Evolutionary conservation across 768 basidiomycete genomes (phyloP).

Genomic region (Nevesoporus exiguus): DNA sequence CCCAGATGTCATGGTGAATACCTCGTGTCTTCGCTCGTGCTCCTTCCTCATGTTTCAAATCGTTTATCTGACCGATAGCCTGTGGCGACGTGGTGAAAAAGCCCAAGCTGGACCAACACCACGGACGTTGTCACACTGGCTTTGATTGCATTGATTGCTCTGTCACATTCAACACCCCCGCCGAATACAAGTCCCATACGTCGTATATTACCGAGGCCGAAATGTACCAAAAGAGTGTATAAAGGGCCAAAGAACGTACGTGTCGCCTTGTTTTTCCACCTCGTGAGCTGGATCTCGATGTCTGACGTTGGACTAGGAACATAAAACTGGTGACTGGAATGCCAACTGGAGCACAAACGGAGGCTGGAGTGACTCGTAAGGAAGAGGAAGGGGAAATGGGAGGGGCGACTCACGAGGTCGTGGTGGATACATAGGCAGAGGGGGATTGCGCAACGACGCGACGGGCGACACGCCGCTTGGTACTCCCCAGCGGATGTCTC

Average conservation of each 20-base stretch:
- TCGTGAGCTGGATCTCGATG: not conserved
- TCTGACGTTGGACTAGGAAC: conserved; percentile 5
- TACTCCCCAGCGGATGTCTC: conserved; percentile 50
- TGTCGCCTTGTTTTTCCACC: not conserved
- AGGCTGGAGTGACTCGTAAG: conserved; percentile 8
- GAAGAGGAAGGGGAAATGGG: conserved; percentile 35
- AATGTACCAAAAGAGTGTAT: conserved; percentile 86
- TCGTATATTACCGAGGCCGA: conserved; percentile 88
- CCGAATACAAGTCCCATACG: conserved; percentile 79
- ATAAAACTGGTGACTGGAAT: conserved; percentile 2
- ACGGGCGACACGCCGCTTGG: conserved; percentile 73
- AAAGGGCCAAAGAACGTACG: conserved; percentile 63
- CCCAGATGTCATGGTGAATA: conserved; percentile 67
- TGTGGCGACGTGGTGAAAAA: conserved; percentile 91
- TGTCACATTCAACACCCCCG: conserved; percentile 72
- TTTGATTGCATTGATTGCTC: conserved; percentile 89
- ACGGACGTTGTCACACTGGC: conserved; percentile 52
- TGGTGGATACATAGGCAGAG: conserved; percentile 27
- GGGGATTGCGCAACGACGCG: conserved; percentile 19
- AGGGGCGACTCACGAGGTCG: conserved; percentile 29
- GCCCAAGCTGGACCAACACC: conserved; percentile 85
- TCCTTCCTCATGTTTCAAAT: not conserved
- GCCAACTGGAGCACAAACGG: conserved; percentile 16
- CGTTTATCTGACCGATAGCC: conserved; percentile 39
- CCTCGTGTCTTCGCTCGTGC: not conserved